Base-by-base conservation (phyloP, 495 filamentous ascomycete species). In the Penicillium crystallinum region DNA sequence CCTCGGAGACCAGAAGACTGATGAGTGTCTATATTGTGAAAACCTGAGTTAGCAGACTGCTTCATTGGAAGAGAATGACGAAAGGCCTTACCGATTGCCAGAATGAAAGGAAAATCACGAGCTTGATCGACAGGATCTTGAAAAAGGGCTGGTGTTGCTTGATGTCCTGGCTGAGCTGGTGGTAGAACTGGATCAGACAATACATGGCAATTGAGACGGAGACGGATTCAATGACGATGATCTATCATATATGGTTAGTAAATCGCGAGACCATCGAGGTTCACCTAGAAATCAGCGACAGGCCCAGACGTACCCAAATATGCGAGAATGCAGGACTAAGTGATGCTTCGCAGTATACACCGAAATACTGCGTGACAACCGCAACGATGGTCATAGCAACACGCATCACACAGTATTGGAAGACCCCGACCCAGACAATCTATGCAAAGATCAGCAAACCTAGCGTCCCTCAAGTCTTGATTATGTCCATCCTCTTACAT, bases 41-140 rank as follows among this genome's bases (percentile, higher is more conserved):
- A 23, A 41, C 2, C 12, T 30, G 23, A 18, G 21, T 48, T 45
- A 15, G 7, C 14, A 11, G 15, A 10, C 14, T 14, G 7, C 12
- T 47, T 23, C 18, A 23, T n/a, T 18, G 23, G 9, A 10, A 14
- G n/a, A 0, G n/a, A 6, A 47, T 22, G 18, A 37, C 6, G 19
- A 49, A 14, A 8, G n/a, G 6, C 50, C 73, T 63, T 64, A 80
- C 78, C 36, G 79, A 81, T 63, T 96, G 91, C 91, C 91, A 96
- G 69, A 96, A 96, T 5, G 88, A 93, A 49, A 96, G 77, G 76
- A 96, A 96, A 66, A 96, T 93, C 56, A 96, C 91, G 33, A 96
- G 79, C 61, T 96, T 96, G 64, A 96, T 95, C 51, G 89, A 87
- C 3, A 90, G 55, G 8, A 96, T 80, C 62, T 96, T 96, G 47